phyloP scores from a whole-genome alignment of 495 filamentous ascomycete species.

The Penicillium manginii region DNA sequence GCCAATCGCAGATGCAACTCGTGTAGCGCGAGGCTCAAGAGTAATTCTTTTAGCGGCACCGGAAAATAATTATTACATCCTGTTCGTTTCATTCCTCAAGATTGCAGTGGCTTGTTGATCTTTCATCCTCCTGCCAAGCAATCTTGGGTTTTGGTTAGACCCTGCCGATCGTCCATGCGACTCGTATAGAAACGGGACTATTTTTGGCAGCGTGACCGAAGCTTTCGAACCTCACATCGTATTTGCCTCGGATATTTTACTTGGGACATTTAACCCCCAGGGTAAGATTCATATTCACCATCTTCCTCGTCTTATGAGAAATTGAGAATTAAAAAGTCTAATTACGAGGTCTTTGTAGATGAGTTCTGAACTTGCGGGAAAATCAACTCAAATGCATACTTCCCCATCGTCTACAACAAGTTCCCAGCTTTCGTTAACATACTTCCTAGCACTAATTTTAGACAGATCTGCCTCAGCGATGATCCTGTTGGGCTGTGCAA shows the following conservation, averaged over 20 bases:
- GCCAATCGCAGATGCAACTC: neutral
- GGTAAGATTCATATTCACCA: conserved; percentile 12
- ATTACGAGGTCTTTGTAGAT: conserved; percentile 7
- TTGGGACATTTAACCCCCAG: conserved; percentile 9
- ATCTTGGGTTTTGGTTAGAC: conserved; percentile 14
- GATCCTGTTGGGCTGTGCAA: neutral
- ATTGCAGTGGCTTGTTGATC: conserved; percentile 7
- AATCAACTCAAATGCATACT: conserved; percentile 3
- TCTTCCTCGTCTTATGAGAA: conserved; percentile 15
- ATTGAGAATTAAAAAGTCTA: conserved; percentile 4
- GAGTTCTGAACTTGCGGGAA: neutral
- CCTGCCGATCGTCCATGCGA: conserved; percentile 16
- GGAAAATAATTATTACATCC: conserved; percentile 3
- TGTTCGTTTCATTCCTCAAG: conserved; percentile 3
- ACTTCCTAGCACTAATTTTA: conserved; percentile 11
- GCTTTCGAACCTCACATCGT: conserved; percentile 9
- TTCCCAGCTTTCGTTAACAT: conserved; percentile 1
- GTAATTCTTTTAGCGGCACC: neutral
- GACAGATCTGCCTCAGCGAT: neutral
- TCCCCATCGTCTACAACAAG: neutral
- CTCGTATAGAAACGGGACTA: conserved; percentile 13
- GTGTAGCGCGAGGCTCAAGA: conserved; percentile 2
- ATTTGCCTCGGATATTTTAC: conserved; percentile 5
- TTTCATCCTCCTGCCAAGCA: conserved; percentile 11
- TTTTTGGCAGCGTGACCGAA: conserved; percentile 12